Evolutionary conservation across 805 yeast genomes (phyloP).

Genomic region (Hanseniaspora meyeri): DNA sequence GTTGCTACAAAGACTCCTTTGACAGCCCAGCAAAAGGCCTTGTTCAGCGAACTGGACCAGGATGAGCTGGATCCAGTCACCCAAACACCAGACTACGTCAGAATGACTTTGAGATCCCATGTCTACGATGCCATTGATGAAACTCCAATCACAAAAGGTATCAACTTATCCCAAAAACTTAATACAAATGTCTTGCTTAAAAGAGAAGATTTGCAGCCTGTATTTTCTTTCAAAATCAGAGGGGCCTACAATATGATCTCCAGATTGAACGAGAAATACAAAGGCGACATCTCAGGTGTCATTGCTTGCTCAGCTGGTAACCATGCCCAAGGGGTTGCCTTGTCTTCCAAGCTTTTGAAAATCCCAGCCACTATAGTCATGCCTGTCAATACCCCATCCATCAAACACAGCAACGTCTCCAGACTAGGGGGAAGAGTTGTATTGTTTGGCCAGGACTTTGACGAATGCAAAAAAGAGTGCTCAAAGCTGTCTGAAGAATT

Average conservation of each 20-base stretch:
- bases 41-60: conserved; percentile 25
- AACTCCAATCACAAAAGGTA: conserved; percentile 70
- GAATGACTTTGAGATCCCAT: conserved; percentile 77
- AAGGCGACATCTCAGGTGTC: conserved; percentile 45
- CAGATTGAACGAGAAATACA: conserved; percentile 42
- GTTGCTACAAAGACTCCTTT: background rate
- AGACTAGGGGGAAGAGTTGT: conserved; percentile 92
- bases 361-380: conserved; percentile 94
- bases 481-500: conserved; percentile 52
- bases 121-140: conserved; percentile 93
- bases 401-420: conserved; percentile 82
- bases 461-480: conserved; percentile 88
- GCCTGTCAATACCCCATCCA: conserved; percentile 96
- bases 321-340: conserved; percentile 99
- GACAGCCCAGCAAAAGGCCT: background rate
- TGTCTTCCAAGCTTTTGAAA: conserved; percentile 67
- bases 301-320: conserved; percentile 98
- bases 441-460: conserved; percentile 85
- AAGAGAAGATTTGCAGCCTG: conserved; percentile 89
- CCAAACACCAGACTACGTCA: conserved; percentile 84
- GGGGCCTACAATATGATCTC: conserved; percentile 98
- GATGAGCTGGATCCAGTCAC: conserved; percentile 41
- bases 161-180: conserved; percentile 58
- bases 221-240: conserved; percentile 87
- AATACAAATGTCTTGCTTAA: conserved; percentile 68